These are phyloP conservation scores for Plasmodium knowlesi DNA, from an alignment of 169 alveolate species.

Conservation along the genomic window DNA sequence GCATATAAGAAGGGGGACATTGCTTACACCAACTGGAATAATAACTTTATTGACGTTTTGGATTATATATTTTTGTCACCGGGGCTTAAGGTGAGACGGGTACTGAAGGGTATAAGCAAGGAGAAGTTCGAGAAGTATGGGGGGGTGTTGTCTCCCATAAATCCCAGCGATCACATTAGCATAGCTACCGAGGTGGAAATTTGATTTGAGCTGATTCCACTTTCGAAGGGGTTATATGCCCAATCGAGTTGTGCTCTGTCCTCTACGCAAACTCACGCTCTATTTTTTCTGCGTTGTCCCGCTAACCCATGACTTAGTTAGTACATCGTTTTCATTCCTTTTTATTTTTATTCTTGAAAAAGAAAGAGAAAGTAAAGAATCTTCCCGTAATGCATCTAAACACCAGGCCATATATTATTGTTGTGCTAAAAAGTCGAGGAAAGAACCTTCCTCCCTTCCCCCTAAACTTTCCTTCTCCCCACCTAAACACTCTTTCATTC, in stretches of 20 bases:
- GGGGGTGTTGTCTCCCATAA: slow-evolving; percentile 49
- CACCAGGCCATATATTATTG: too few species aligned
- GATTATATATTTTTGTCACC: slow-evolving; percentile 73
- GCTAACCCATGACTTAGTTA: not conserved
- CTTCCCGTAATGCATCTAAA: too few species aligned
- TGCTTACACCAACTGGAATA: slow-evolving; percentile 64
- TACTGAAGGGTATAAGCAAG: slow-evolving; percentile 48
- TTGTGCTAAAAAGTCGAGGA: too few species aligned
- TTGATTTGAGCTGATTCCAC: not conserved
- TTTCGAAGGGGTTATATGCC: not conserved
- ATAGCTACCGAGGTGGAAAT: slow-evolving; percentile 71
- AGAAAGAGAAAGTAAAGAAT: too few species aligned
- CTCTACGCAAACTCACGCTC: not conserved
- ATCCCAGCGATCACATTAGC: slow-evolving; percentile 69
- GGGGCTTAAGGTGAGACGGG: slow-evolving; percentile 34
- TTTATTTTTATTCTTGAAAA: not conserved
- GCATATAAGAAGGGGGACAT: slow-evolving; percentile 66
- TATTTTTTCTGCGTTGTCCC: not conserved
- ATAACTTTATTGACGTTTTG: slow-evolving; percentile 69
- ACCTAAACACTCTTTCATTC: too few species aligned
- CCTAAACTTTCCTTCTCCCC: too few species aligned
- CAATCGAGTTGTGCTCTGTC: not conserved
- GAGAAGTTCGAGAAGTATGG: slow-evolving; percentile 12
- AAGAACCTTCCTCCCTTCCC: too few species aligned
- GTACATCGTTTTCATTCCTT: not conserved